These are phyloP conservation scores for Shiraia bambusicola DNA, from an alignment of 2,329 filamentous ascomycete genomes.

Conservation along the genomic window DNA sequence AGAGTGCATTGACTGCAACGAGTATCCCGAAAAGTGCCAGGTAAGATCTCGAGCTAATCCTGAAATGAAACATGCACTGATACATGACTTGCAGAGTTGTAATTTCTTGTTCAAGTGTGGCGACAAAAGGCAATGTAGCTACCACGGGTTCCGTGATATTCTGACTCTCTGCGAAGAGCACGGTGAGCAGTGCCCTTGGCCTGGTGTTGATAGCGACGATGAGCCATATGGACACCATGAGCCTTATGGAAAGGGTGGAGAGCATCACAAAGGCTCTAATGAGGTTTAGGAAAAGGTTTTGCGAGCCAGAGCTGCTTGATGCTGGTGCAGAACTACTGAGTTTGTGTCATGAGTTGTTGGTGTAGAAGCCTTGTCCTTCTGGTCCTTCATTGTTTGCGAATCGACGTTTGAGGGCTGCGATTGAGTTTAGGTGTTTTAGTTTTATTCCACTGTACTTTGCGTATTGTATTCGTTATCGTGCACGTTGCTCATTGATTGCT, in stretches of 20 bases:
- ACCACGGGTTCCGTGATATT: constrained; percentile 2
- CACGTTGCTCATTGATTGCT: no score
- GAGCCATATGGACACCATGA: not conserved
- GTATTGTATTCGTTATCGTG: no score
- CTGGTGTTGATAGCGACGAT: not conserved
- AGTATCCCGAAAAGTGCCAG: constrained; percentile 5
- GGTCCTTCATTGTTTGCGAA: no score
- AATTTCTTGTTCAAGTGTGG: constrained; percentile 13
- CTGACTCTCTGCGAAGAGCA: constrained; percentile 4
- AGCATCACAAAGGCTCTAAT: not conserved
- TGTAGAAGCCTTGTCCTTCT: no score
- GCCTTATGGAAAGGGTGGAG: not conserved
- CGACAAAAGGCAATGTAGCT: constrained; percentile 13
- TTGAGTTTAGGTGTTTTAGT: no score
- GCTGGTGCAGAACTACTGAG: no score
- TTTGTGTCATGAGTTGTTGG: no score
- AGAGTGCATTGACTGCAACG: constrained; percentile 7
- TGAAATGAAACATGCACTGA: not conserved
- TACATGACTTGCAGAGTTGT: constrained; percentile 2
- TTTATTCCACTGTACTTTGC: no score
- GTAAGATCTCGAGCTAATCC: not conserved
- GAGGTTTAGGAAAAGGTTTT: no score
- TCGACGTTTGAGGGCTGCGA: no score
- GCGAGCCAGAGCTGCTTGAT: no score
- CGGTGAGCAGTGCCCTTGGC: constrained; percentile 3